These are phyloP conservation scores for Vitis hybrid DNA, from an alignment of 177 flowering plant species.

Conservation along the genomic window DNA sequence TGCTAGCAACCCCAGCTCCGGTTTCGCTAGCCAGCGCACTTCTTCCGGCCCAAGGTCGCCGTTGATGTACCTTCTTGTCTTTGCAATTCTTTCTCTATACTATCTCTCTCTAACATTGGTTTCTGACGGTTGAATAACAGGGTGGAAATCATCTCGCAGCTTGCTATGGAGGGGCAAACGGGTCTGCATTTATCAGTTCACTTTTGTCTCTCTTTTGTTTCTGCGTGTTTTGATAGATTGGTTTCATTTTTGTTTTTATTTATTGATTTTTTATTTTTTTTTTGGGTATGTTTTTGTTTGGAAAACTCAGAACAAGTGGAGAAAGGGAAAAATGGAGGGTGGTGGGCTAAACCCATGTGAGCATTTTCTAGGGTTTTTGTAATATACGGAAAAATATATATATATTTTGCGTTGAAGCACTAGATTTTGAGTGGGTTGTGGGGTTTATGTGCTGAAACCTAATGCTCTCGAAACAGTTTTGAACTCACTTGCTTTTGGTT, in stretches of 20 bases:
- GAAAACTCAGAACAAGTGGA: no score
- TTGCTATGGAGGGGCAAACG: conserved; percentile 5
- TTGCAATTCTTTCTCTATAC: neutral
- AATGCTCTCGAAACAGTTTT: no score
- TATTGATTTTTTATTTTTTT: neutral
- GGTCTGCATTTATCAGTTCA: conserved; percentile 11
- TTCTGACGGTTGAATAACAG: conserved; percentile 8
- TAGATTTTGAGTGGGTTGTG: no score
- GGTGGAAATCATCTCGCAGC: conserved; percentile 5
- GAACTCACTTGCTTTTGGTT: no score
- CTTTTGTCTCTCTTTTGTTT: neutral
- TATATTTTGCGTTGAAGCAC: no score
- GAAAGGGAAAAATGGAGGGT: no score
- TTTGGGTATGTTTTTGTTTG: no score
- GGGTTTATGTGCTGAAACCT: no score
- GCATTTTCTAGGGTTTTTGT: no score
- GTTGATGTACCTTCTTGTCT: neutral
- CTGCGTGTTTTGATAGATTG: conserved; percentile 2
- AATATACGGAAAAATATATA: no score
- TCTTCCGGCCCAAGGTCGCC: conserved; percentile 14
- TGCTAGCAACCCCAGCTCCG: conserved; percentile 6
- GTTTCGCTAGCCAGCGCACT: conserved; percentile 1
- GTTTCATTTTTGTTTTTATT: neutral
- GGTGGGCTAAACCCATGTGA: no score
- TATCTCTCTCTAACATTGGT: neutral